phyloP scores from a whole-genome alignment of 345 rosid species.

The Mallotus nudiflorus region DNA sequence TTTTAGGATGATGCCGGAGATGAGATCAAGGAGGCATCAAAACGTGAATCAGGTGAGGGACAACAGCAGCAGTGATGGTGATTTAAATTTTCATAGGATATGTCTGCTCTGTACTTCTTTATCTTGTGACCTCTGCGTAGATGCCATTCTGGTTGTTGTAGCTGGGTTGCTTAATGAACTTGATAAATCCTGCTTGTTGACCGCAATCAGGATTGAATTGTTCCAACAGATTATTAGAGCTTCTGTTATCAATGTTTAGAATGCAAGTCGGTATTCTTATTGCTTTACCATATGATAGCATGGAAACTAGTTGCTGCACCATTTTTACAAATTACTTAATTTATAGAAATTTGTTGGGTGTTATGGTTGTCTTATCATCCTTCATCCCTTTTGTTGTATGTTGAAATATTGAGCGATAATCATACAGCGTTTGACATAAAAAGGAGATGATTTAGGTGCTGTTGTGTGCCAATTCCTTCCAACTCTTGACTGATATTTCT shows the following conservation, averaged over 20 bases:
- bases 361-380: background rate
- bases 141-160: constrained; percentile 33
- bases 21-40: constrained; percentile 85
- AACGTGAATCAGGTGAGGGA: constrained; percentile 59
- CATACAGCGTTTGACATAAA: no score
- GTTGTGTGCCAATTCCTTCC: no score
- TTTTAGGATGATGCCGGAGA: constrained; percentile 80
- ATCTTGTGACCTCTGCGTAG: constrained; percentile 36
- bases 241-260: constrained; percentile 31
- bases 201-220: constrained; percentile 27
- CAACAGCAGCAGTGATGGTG: constrained; percentile 47
- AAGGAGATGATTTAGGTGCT: no score
- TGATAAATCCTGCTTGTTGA: constrained; percentile 18
- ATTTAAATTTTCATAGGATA: constrained; percentile 26
- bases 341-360: background rate
- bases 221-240: constrained; percentile 24
- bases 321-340: background rate
- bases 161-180: constrained; percentile 37
- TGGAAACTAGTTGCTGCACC: background rate
- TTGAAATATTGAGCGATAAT: background rate
- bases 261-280: constrained; percentile 28
- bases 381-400: background rate
- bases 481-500: no score
- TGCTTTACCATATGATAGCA: background rate
- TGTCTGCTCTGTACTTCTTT: constrained; percentile 28